A percentile compares a stretch with the other conserved stretches of the same genome.
These are phyloP conservation scores for Pichia terricola DNA, from an alignment of 1,139 yeast species.

Conservation along the genomic window DNA sequence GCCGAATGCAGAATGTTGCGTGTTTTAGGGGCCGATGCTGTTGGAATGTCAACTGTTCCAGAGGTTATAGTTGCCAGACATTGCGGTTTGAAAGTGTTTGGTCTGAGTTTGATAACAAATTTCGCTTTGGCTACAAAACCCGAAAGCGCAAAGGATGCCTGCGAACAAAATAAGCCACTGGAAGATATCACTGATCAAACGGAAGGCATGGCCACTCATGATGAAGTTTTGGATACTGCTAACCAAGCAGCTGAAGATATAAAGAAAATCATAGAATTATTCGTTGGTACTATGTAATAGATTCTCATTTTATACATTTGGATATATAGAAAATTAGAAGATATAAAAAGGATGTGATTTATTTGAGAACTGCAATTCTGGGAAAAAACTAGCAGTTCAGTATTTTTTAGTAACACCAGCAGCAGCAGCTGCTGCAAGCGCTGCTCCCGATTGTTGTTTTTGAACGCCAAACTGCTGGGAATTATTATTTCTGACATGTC, in stretches of 20 bases:
- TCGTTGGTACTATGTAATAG: slow-evolving; percentile 33
- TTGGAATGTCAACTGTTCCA: slow-evolving; percentile 97
- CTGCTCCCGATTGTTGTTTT: no score
- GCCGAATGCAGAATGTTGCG: slow-evolving; percentile 81
- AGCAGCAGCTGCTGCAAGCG: no score
- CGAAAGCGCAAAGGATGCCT: slow-evolving; percentile 51
- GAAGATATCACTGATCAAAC: slow-evolving; percentile 34
- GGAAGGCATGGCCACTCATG: slow-evolving; percentile 81
- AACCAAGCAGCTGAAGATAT: slow-evolving; percentile 74
- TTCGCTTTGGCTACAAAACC: slow-evolving; percentile 70
- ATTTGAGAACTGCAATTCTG: no score
- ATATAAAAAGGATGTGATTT: no score
- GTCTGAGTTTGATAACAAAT: slow-evolving; percentile 80
- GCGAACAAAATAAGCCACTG: background rate
- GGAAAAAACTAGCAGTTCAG: no score
- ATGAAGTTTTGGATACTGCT: slow-evolving; percentile 81
- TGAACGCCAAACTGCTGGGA: no score
- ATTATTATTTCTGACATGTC: no score
- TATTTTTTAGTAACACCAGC: no score
- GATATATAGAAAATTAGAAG: background rate
- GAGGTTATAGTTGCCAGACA: slow-evolving; percentile 92
- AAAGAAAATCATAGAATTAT: slow-evolving; percentile 54
- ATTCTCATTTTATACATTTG: background rate
- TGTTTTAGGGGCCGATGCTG: slow-evolving; percentile 80
- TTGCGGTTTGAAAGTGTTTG: slow-evolving; percentile 70